Evolutionary conservation across 495 filamentous ascomycete genomes (phyloP), one percentile per base, ranked within the genome.

Genomic region (Penicillium silybi): DNA sequence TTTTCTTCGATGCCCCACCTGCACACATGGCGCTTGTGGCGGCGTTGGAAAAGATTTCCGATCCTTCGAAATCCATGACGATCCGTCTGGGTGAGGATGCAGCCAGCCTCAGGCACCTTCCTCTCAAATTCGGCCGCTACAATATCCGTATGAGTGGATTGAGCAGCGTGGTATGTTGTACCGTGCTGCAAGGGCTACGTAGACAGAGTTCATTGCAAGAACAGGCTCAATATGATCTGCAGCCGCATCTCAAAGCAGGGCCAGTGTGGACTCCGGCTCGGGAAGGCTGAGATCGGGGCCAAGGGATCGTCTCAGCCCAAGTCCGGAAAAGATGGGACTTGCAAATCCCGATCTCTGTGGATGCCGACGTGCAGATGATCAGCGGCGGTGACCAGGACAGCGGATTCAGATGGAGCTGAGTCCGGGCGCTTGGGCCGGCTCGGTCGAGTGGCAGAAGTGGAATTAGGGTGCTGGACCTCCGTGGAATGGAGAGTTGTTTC

Each of bases 311-410:
- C 46, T 47, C 56, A 41, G 46, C 51, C 46, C 16, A n/a, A n/a
- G n/a, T n/a, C n/a, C 52, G 49, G 52, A 6, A 17, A 25, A 35
- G 23, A 50, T 46, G 48, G 27, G 34, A 35, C n/a, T 1, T 41
- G 42, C 41, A 20, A 20, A 16, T 35, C 15, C 23, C 23, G 25
- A 25, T 8, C 32, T 39, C 44, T 19, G 35, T 44, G 48, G 50
- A 37, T 35, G 29, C 11, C 27, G n/a, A 4, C 44, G 35, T 47
- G 47, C 53, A 56, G 37, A 50, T 54, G 56, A 59, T 54, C 51
- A 19, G 29, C 56, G 23, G 40, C 17, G 44, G 37, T 20, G 39
- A 57, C 58, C 58, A 54, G 51, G 56, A 29, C 39, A 44, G 46
- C 38, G 61, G 58, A 45, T 45, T 15, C 16, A 40, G 51, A 49